Evolutionary conservation across 164 flowering plant genomes (phyloP), one percentile per base, ranked within the genome.

Genomic region (Echeveria elegans): DNA sequence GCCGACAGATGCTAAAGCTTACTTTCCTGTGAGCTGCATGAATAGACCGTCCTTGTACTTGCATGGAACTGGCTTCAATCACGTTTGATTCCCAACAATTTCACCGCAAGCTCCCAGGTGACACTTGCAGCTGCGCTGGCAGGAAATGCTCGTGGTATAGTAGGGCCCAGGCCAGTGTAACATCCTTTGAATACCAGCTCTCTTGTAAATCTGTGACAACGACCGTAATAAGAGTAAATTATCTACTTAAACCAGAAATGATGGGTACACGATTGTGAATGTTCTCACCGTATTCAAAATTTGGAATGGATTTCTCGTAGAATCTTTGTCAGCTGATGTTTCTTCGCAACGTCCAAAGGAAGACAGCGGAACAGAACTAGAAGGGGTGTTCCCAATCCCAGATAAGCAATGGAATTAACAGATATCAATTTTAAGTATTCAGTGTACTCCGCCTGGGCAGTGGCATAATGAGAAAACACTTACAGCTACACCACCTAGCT

Each of bases 81-180:
- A 26, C 66, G 85, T 73, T 59, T 77, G 66, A 88, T 78, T 38
- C 93, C 96, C 32, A 92, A 66, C 62, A 88, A 0, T 75, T 88
- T 90, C 61, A 81, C 74, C 31, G 96, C 80, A n/a, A 85, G 76
- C 76, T 92, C 96, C 96, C 90, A 92, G 34, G 92, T 74, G 65
- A 92, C 96, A 53, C 90, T 90, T 36, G 98, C 96, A 62, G 96
- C 92, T 56, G 93, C 98, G 80, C 90, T 92, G 66, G 98, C 98
- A 70, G 98, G 98, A 81, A 92, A 92, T 66, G 96, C 96, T 69
- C 96, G 82, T 29, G 76, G 76, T 52, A 88, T 67, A 19, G 96
- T 92, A 10, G 96, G 96, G 41, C 92, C 88, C 31, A 88, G 70
- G 63, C 98, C 96, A 34, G 92, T 69, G 75, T 90, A 92, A 71